Conservation (phyloP, 768 basidiomycete genomes). For the Podaxis mareebaensis region DNA sequence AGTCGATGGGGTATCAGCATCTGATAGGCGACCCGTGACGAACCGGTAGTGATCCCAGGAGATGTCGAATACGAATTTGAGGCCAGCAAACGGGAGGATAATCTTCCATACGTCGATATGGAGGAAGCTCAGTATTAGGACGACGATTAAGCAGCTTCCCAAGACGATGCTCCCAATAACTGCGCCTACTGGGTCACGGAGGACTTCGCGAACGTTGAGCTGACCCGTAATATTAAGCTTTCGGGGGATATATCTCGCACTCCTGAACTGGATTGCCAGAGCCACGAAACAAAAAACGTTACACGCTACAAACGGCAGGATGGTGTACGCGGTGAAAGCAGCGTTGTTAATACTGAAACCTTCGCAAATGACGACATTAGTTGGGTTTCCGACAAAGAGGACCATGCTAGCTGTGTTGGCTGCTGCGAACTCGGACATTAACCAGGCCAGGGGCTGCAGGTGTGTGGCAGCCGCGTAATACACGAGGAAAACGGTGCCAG, state of each 20-base stretch:
- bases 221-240: conserved; percentile 36
- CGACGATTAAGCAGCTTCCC: conserved; percentile 63
- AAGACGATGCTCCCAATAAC: conserved; percentile 72
- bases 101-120: conserved; percentile 84
- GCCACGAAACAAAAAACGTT: conserved; percentile 59
- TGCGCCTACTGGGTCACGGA: conserved; percentile 76
- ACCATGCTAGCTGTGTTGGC: conserved; percentile 80
- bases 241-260: conserved; percentile 53
- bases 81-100: conserved; percentile 74
- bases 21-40: conserved; percentile 23
- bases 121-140: conserved; percentile 76
- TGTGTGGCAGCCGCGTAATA: conserved; percentile 79
- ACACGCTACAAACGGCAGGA: conserved; percentile 77
- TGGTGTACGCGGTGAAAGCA: conserved; percentile 80
- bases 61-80: conserved; percentile 72
- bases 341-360: conserved; percentile 79
- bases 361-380: conserved; percentile 90
- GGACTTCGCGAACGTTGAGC: conserved; percentile 56
- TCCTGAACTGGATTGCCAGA: conserved; percentile 61
- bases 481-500: conserved; percentile 86
- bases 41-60: conserved; percentile 56
- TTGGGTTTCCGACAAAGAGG: conserved; percentile 86
- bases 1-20: conserved; percentile 16
- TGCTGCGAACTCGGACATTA: conserved; percentile 75
- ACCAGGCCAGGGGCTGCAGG: conserved; percentile 61